These are phyloP conservation scores for Sarocladium oryzae DNA, from an alignment of 2,329 filamentous ascomycete species.

Conservation along the genomic window DNA sequence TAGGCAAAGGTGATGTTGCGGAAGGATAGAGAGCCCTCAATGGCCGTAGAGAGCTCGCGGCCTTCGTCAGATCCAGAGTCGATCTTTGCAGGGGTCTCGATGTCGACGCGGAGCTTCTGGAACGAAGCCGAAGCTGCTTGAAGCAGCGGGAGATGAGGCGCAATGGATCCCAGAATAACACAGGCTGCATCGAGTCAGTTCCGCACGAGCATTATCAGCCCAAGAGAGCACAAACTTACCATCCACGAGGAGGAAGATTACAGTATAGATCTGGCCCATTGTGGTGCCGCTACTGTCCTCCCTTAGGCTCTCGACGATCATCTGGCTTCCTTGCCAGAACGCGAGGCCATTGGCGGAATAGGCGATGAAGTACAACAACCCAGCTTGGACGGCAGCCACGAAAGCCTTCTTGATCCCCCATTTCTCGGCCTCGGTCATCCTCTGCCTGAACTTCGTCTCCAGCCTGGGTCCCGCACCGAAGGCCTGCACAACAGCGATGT, in stretches of 20 bases:
- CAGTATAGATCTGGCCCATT: constrained; percentile 10
- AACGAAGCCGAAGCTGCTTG: constrained; percentile 15
- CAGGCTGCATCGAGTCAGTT: constrained; percentile 20
- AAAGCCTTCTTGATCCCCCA: constrained; percentile 11
- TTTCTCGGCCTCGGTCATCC: constrained; percentile 12
- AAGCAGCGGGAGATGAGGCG: constrained; percentile 18
- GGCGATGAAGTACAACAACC: constrained; percentile 28
- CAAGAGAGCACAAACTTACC: not conserved
- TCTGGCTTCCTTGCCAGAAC: constrained; percentile 25
- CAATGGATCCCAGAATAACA: constrained; percentile 13
- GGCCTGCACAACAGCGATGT: constrained; percentile 13
- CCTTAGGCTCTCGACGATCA: constrained; percentile 23
- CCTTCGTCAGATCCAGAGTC: constrained; percentile 17
- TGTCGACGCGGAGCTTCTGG: constrained; percentile 30
- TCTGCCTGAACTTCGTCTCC: constrained; percentile 12
- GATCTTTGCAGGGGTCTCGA: constrained; percentile 20
- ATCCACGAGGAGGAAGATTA: constrained; percentile 22
- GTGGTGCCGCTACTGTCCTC: constrained; percentile 13
- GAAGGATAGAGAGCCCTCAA: constrained; percentile 20
- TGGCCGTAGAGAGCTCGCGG: constrained; percentile 20
- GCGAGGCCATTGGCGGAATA: constrained; percentile 15
- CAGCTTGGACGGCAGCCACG: constrained; percentile 10
- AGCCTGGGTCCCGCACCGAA: constrained; percentile 13
- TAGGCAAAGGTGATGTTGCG: constrained; percentile 28
- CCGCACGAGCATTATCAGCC: too few species aligned